A percentile compares a stretch with the other conserved stretches of the same genome.
These are phyloP conservation scores for Hymenotorrendiella dingleyae DNA, from an alignment of 2,329 filamentous ascomycete species.

Conservation along the genomic window DNA sequence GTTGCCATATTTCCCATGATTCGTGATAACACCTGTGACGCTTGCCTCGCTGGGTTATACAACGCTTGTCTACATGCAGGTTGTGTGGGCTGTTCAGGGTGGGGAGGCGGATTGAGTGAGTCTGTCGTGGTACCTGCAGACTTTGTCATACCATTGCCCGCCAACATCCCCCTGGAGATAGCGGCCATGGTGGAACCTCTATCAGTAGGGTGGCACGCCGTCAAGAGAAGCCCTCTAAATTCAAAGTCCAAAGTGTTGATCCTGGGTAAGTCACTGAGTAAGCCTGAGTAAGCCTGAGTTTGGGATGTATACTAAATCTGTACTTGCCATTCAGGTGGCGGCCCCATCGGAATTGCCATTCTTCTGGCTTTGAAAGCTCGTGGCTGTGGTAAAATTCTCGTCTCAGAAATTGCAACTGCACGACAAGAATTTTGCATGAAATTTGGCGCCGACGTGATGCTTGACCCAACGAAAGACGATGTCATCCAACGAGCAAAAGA, in stretches of 20 bases:
- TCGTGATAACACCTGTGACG: conserved; percentile 48
- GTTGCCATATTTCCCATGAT: conserved; percentile 57
- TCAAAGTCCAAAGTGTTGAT: conserved; percentile 45
- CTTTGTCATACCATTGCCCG: conserved; percentile 45
- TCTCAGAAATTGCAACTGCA: conserved; percentile 47
- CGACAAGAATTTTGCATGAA: conserved; percentile 45
- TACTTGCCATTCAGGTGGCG: no score
- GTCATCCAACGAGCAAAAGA: conserved; percentile 40
- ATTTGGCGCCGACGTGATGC: conserved; percentile 49
- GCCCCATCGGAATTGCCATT: conserved; percentile 56
- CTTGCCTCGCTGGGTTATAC: conserved; percentile 45
- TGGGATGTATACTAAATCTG: no score
- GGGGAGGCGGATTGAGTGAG: conserved; percentile 51
- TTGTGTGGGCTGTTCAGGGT: conserved; percentile 41
- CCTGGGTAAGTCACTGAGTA: no score
- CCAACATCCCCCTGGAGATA: conserved; percentile 45
- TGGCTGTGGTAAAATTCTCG: conserved; percentile 49
- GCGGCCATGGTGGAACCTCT: conserved; percentile 58
- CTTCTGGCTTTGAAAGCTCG: conserved; percentile 51
- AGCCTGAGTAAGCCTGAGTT: no score
- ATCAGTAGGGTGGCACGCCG: conserved; percentile 59
- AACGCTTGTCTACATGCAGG: conserved; percentile 54
- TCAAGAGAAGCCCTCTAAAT: conserved; percentile 42
- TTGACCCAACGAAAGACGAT: conserved; percentile 47
- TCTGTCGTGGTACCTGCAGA: conserved; percentile 45